Conservation (phyloP, 1,284 basidiomycete species). For the Naganishia liquefaciens region DNA sequence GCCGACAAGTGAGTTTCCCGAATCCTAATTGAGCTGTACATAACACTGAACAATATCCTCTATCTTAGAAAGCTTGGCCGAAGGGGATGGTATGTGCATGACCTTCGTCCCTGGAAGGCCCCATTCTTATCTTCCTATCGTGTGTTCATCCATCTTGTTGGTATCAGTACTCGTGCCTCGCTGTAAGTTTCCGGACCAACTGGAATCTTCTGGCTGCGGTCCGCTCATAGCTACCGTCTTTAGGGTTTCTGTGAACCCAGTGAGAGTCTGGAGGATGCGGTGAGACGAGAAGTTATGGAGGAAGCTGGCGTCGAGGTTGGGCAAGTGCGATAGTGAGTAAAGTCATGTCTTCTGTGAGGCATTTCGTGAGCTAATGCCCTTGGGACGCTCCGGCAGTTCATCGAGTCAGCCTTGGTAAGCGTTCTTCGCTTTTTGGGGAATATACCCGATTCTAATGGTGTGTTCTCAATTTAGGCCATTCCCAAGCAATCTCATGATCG, state of each 20-base stretch:
- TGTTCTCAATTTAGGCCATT: conserved; percentile 60
- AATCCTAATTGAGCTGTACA: not conserved
- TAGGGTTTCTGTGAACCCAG: conserved; percentile 84
- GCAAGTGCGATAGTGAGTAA: conserved; percentile 74
- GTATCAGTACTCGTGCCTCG: conserved; percentile 75
- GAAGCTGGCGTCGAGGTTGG: conserved; percentile 87
- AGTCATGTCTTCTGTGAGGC: no score
- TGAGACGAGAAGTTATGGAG: conserved; percentile 89
- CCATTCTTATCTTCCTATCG: conserved; percentile 17
- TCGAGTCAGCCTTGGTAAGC: conserved; percentile 51
- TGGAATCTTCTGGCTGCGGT: conserved; percentile 65
- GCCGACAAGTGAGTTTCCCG: conserved; percentile 67
- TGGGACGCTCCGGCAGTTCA: conserved; percentile 38
- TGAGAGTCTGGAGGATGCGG: conserved; percentile 88
- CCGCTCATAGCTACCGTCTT: conserved; percentile 63
- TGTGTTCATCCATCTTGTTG: not conserved
- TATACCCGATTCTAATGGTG: not conserved
- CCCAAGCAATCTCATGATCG: conserved; percentile 87
- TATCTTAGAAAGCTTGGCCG: conserved; percentile 51
- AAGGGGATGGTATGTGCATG: conserved; percentile 50
- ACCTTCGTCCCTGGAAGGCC: no score
- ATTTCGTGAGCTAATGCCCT: no score
- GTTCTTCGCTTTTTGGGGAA: not conserved
- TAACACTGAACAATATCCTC: not conserved
- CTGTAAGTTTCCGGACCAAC: conserved; percentile 55